Percentiles rank a stretch among this genome's conserved stretches.
Conservation (phyloP, 2,329 filamentous ascomycete genomes). For the Verticillium alfalfae region DNA sequence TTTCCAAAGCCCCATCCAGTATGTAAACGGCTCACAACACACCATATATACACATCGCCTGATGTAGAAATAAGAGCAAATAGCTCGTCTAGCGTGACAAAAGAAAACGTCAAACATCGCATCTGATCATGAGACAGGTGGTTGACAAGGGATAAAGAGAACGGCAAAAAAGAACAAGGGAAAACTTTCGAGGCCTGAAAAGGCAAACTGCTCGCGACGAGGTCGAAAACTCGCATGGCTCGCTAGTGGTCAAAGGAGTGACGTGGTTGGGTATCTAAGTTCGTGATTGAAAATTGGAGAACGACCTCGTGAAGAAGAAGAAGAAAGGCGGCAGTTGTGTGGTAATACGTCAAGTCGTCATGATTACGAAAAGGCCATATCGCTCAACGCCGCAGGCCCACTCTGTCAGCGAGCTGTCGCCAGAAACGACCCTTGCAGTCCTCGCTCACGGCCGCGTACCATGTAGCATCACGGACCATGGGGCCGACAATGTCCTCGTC, state of each 20-base stretch:
- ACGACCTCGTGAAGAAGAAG: background rate
- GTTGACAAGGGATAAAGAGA: background rate
- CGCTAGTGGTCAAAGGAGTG: background rate
- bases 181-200: background rate
- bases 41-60: background rate
- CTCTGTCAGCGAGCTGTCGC: slow-evolving; percentile 42
- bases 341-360: background rate
- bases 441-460: slow-evolving; percentile 37
- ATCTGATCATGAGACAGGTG: background rate
- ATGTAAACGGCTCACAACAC: too few relatives aligned
- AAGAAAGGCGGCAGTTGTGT: background rate
- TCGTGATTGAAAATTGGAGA: background rate
- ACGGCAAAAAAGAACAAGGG: background rate
- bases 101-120: background rate
- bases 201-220: background rate
- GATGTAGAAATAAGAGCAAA: background rate
- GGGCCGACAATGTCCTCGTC: slow-evolving; percentile 92
- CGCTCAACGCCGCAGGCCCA: slow-evolving; percentile 19
- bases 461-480: slow-evolving; percentile 65
- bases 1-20: background rate
- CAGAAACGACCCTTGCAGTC: slow-evolving; percentile 42
- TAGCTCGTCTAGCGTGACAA: background rate
- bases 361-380: background rate
- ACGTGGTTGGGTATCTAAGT: background rate
- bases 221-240: background rate